Conservation (phyloP, 2,329 filamentous ascomycete genomes). For the Coniochaeta sp. region DNA sequence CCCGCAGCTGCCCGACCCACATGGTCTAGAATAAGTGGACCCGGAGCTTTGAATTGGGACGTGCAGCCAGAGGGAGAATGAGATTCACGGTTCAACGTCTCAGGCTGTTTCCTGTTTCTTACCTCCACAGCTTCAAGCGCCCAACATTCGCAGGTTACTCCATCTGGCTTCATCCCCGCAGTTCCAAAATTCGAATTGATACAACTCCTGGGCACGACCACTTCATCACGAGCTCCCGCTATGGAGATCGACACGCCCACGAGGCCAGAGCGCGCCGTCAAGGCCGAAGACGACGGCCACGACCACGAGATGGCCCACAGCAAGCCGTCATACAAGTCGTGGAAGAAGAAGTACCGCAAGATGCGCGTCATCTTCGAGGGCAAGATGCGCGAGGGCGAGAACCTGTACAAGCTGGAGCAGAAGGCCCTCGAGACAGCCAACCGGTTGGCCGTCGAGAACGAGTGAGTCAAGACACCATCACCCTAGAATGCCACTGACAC, state of each 20-base stretch:
- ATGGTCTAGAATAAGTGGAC: no score
- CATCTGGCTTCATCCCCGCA: no score
- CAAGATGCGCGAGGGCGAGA: conserved; percentile 73
- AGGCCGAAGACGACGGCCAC: conserved; percentile 31
- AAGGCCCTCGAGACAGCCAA: conserved; percentile 74
- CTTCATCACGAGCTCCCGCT: neutral
- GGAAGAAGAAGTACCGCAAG: conserved; percentile 94
- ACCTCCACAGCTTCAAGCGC: no score
- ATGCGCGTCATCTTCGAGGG: conserved; percentile 74
- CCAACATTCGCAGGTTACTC: no score
- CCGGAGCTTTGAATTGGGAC: no score
- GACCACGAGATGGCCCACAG: conserved; percentile 28
- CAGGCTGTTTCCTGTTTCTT: no score
- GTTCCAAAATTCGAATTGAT: neutral
- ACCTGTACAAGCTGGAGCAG: conserved; percentile 73
- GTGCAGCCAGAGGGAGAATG: no score
- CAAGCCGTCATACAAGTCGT: conserved; percentile 55
- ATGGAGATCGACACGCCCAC: conserved; percentile 22
- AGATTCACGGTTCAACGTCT: no score
- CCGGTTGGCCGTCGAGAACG: conserved; percentile 82
- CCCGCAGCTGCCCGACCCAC: no score
- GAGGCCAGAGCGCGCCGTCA: conserved; percentile 23
- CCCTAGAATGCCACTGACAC: no score
- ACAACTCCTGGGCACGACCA: no score
- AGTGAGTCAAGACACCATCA: no score